Evolutionary conservation across 169 alveolate species (phyloP).

Genomic region (Plasmodium relictum): DNA sequence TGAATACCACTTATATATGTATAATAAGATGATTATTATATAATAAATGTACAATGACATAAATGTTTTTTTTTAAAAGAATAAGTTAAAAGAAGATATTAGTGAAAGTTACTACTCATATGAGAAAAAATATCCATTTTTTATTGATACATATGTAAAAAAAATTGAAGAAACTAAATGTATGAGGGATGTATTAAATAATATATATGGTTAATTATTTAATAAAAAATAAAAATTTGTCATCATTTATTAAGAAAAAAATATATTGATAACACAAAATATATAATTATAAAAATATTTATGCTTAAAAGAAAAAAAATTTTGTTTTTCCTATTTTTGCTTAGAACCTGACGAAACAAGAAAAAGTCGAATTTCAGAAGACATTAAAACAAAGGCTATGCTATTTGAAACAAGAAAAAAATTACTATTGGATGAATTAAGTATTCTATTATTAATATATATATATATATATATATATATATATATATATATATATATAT

Average conservation of each 20-base stretch:
- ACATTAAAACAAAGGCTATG: slow-evolving; percentile 36
- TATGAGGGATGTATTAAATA: slow-evolving; percentile 48
- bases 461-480: not conserved
- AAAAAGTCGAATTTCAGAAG: slow-evolving; percentile 32
- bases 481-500: not conserved
- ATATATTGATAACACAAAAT: not conserved
- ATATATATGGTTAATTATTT: slow-evolving; percentile 36
- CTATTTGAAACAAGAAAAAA: slow-evolving; percentile 50
- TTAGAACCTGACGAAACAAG: slow-evolving; percentile 16
- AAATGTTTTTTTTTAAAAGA: slow-evolving; percentile 18
- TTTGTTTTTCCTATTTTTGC: not conserved
- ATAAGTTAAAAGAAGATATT: slow-evolving; percentile 39
- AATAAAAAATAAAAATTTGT: not conserved
- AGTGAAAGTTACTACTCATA: slow-evolving; percentile 21
- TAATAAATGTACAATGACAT: not conserved
- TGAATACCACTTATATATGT: not conserved
- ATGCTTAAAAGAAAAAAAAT: not conserved
- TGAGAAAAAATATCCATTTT: slow-evolving; percentile 60
- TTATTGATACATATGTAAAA: slow-evolving; percentile 44
- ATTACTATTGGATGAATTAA: slow-evolving; percentile 19
- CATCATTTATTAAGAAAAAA: not conserved
- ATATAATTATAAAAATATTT: too few species aligned
- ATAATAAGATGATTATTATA: not conserved
- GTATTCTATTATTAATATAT: slow-evolving; percentile 5
- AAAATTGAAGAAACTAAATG: slow-evolving; percentile 36